Percentiles rank a stretch among this genome's conserved stretches.
These are phyloP conservation scores for Tritrichomonas foetus DNA, from an alignment of 208 protist species.

Conservation along the genomic window DNA sequence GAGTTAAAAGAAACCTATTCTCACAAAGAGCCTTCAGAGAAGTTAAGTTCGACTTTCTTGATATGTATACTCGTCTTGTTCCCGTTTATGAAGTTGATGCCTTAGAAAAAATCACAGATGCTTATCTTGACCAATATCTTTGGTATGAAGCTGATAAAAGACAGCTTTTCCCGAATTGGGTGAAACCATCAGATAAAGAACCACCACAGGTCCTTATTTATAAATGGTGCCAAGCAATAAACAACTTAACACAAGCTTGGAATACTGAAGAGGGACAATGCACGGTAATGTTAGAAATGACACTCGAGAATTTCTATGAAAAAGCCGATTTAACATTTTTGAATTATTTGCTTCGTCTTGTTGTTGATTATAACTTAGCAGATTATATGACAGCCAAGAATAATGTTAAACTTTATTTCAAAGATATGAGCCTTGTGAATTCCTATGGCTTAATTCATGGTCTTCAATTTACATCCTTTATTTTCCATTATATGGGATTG, in stretches of 20 bases:
- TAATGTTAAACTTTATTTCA: constrained; percentile 97
- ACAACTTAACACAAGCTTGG: constrained; percentile 96
- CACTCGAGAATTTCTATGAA: constrained; percentile 93
- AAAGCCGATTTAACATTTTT: constrained; percentile 99
- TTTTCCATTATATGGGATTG: constrained; percentile 98
- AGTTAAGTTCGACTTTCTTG: constrained; percentile 97
- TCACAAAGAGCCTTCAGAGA: constrained; percentile 98
- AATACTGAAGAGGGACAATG: constrained; percentile 90
- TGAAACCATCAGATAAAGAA: constrained; percentile 98
- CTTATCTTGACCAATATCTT: constrained; percentile 99
- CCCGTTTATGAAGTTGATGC: constrained; percentile 98
- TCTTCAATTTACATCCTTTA: constrained; percentile 98
- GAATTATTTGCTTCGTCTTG: constrained; percentile 95
- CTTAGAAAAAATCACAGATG: constrained; percentile 99
- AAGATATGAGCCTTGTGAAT: constrained; percentile 99
- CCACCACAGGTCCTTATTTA: constrained; percentile 96
- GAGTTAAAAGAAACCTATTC: constrained; percentile 97
- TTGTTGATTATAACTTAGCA: constrained; percentile 99
- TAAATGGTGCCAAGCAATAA: constrained; percentile 99
- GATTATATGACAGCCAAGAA: constrained; percentile 99
- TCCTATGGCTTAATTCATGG: constrained; percentile 96
- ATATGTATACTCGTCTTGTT: constrained; percentile 97
- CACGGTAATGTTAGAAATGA: constrained; percentile 91
- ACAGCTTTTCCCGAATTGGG: constrained; percentile 99
- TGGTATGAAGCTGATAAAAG: constrained; percentile 96